A percentile compares a stretch with the other conserved stretches of the same genome.
These are phyloP conservation scores for Sporisorium sorghi DNA, from an alignment of 1,284 basidiomycete species.

Conservation along the genomic window DNA sequence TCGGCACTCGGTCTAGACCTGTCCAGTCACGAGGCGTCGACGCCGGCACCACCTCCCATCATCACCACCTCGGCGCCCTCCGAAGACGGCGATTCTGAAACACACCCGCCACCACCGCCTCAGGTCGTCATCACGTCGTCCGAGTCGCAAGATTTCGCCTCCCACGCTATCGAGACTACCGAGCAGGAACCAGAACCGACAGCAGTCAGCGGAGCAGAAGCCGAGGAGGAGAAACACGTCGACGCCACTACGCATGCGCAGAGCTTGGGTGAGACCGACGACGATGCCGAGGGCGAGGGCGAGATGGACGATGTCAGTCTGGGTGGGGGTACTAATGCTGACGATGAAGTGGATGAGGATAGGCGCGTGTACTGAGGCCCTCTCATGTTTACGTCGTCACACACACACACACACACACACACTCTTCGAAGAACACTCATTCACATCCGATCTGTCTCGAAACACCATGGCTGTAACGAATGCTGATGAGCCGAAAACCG, in stretches of 20 bases:
- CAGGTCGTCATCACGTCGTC: slow-evolving; percentile 34
- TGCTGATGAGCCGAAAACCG: not conserved
- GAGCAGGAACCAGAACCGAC: not conserved
- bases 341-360: slow-evolving; percentile 23
- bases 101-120: slow-evolving; percentile 22
- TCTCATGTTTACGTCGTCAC: not conserved
- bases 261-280: slow-evolving; percentile 7
- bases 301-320: slow-evolving; percentile 52
- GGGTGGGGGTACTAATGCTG: slow-evolving; percentile 21
- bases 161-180: not conserved
- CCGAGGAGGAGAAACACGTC: not conserved
- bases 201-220: not conserved
- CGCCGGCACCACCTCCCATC: slow-evolving; percentile 19
- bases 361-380: slow-evolving; percentile 2
- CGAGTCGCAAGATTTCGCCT: slow-evolving; percentile 18
- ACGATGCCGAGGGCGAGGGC: slow-evolving; percentile 43
- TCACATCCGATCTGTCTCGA: not conserved
- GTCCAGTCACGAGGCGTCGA: slow-evolving; percentile 1
- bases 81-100: slow-evolving; percentile 24
- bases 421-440: not conserved
- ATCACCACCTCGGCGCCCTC: slow-evolving; percentile 43
- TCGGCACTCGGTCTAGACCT: slow-evolving; percentile 31
- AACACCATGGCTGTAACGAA: too few species aligned
- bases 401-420: not conserved
- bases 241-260: not conserved